Evolutionary conservation across 495 filamentous ascomycete species (phyloP), one percentile per base, ranked within the genome.

Genomic region (Aspergillus hancockii): DNA sequence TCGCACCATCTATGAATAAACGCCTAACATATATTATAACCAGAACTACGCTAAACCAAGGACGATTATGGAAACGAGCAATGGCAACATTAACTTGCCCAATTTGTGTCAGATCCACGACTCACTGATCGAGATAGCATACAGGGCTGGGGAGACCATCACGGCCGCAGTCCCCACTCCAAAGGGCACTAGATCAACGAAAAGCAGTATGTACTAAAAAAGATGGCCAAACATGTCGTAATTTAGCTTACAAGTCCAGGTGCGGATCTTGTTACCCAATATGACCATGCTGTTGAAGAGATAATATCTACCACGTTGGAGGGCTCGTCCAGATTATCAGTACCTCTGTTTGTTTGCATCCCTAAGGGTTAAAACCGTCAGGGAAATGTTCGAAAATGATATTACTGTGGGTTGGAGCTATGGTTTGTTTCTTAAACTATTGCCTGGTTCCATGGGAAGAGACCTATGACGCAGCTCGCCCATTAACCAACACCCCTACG

Each of bases 191-290:
- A 90, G 84, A 23, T 86, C 85, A 8, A 97, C 97, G 73, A 87
- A 93, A 77, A 97, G 96, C 69, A 93, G 91, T 94, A 72, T 21
- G 64, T 73, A 28, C 34, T 13, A 16, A 25, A 16, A 9, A 2
- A 21, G 12, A 52, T 36, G 43, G 28, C 28, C 59, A 30, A 32
- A 31, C 8, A n/a, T 41, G 12, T 38, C 55, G 34, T 52, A 46
- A 59, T 57, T 52, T 71, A 30, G 63, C 38, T 50, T 43, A 14
- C 12, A 5, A 19, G 25, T 55, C 4, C 49, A 91, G 88, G 88
- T 57, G 88, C 86, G 58, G 92, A 96, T 70, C 83, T 95, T 32
- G 91, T 96, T 31, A 96, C 92, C 23, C 88, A 93, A 72, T 91
- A 91, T 60, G 91, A 96, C 73, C 85, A 84, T 62, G 90, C 88